These are phyloP conservation scores for Ehretia macrophylla DNA, from an alignment of 257 asterid genomes.

Conservation along the genomic window DNA sequence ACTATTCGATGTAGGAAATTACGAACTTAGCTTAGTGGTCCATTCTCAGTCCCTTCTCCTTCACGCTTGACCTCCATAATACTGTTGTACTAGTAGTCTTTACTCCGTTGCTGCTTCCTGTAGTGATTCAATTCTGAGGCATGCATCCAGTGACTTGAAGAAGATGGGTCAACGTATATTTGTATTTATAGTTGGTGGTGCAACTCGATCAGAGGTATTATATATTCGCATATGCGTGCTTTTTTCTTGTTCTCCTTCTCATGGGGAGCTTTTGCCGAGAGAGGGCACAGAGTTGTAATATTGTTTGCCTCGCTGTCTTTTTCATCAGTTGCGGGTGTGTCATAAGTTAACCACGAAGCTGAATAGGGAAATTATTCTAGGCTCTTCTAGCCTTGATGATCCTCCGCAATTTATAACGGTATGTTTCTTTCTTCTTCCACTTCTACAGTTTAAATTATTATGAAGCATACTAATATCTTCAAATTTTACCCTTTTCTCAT, in stretches of 20 bases:
- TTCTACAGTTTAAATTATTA: neutral
- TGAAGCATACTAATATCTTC: neutral
- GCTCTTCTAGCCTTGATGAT: conserved; percentile 96
- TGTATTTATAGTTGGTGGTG: conserved; percentile 97
- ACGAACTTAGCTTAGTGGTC: neutral
- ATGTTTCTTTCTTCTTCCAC: conserved; percentile 16
- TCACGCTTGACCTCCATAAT: neutral
- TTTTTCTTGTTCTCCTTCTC: conserved; percentile 1
- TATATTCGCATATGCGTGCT: neutral
- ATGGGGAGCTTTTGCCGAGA: neutral
- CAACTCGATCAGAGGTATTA: conserved; percentile 95
- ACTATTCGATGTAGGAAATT: no score
- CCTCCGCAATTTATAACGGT: conserved; percentile 96
- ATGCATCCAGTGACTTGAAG: conserved; percentile 91
- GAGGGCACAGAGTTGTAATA: neutral
- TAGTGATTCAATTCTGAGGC: conserved; percentile 88
- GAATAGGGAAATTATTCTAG: conserved; percentile 82
- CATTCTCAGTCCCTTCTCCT: neutral
- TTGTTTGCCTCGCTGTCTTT: neutral
- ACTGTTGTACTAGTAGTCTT: neutral
- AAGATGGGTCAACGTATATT: conserved; percentile 97
- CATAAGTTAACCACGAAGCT: conserved; percentile 82
- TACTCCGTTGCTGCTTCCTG: conserved; percentile 23
- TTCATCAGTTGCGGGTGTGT: conserved; percentile 83
- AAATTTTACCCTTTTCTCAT: neutral